Percentiles rank a stretch among this genome's conserved stretches.
phyloP scores from a whole-genome alignment of 179 eudicot genomes.

The Actinidia arguta region DNA sequence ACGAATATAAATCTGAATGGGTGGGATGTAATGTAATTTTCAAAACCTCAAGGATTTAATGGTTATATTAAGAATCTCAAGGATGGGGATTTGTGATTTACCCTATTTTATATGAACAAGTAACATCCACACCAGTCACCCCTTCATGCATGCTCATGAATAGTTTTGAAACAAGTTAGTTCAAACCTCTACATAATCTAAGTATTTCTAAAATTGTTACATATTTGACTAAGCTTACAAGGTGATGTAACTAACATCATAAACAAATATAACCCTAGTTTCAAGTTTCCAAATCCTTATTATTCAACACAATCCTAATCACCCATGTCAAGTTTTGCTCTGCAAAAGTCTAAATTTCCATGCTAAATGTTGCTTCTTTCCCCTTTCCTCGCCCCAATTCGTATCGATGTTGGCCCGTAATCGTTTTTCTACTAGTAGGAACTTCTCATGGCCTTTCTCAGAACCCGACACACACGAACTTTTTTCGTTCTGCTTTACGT shows the following conservation, averaged over 20 bases:
- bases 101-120: not conserved
- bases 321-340: conserved; percentile 27
- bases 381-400: not conserved
- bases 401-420: not conserved
- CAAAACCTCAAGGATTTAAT: no score
- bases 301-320: conserved; percentile 2
- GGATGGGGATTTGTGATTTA: no score
- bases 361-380: conserved; percentile 21
- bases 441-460: conserved; percentile 11
- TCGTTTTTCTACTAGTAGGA: conserved; percentile 16
- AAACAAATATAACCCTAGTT: not conserved
- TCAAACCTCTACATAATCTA: conserved; percentile 17
- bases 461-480: conserved; percentile 27
- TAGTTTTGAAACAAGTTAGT: conserved; percentile 22
- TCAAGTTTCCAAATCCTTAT: not conserved
- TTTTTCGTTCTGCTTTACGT: conserved; percentile 24
- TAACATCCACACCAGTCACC: not conserved
- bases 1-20: no score
- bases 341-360: not conserved
- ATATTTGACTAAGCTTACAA: conserved; percentile 11
- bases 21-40: no score
- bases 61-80: no score
- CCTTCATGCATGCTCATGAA: conserved; percentile 21
- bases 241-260: conserved; percentile 16
- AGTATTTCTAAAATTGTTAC: not conserved